Evolutionary conservation across 352 stramenopile genomes (phyloP).

Genomic region (Phytophthora citrophthora): DNA sequence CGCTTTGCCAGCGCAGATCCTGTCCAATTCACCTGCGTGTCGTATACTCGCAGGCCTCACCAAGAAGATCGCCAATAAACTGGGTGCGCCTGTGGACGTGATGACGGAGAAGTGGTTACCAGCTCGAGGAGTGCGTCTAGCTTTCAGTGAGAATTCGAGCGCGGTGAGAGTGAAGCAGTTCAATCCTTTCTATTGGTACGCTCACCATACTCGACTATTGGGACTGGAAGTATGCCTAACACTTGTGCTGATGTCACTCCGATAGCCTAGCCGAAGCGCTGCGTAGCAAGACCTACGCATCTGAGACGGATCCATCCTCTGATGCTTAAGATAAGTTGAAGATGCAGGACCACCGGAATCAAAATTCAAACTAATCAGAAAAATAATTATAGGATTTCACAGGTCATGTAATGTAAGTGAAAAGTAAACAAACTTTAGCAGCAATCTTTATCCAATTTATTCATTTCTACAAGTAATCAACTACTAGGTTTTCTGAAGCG

Average conservation of each 20-base stretch:
- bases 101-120: conserved; percentile 89
- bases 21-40: conserved; percentile 77
- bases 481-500: background rate
- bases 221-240: too few relatives aligned
- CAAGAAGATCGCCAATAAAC: conserved; percentile 87
- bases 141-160: conserved; percentile 7
- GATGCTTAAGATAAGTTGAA: conserved; percentile 1
- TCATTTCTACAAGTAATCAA: background rate
- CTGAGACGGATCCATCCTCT: conserved; percentile 4
- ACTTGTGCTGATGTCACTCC: background rate
- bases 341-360: background rate
- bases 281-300: conserved; percentile 4
- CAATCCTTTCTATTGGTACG: conserved; percentile 82
- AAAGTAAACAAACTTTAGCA: too few relatives aligned
- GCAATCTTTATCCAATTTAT: background rate
- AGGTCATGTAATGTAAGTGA: too few relatives aligned
- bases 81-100: conserved; percentile 77
- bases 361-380: too few relatives aligned
- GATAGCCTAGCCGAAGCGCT: conserved; percentile 26
- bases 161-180: conserved; percentile 46
- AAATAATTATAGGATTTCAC: too few relatives aligned
- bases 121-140: conserved; percentile 35
- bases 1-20: conserved; percentile 46
- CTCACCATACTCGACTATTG: background rate
- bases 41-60: conserved; percentile 79